Evolutionary conservation across 129 eudicot genomes (phyloP).

Genomic region (Escallonia herrerae): DNA sequence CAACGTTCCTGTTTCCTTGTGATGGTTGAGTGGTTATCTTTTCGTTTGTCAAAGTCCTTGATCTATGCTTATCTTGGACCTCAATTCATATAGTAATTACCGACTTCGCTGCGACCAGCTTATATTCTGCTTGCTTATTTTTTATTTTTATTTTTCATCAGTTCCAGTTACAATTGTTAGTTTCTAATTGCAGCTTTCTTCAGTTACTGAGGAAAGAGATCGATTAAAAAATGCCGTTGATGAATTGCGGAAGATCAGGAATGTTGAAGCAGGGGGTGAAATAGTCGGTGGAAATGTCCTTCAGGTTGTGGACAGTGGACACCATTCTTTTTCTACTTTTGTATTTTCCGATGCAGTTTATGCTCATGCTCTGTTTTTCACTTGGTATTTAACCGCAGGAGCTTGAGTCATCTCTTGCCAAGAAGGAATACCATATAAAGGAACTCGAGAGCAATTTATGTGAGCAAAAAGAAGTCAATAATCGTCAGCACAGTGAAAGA

Average conservation of each 20-base stretch:
- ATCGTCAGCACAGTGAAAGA: slow-evolving; percentile 63
- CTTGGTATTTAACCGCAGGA: slow-evolving; percentile 40
- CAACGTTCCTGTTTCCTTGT: too few species aligned
- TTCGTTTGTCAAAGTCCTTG: neutral
- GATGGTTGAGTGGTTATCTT: too few species aligned
- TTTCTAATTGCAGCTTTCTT: slow-evolving; percentile 50
- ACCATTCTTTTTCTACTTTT: neutral
- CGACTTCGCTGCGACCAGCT: neutral
- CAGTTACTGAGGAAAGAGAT: slow-evolving; percentile 72
- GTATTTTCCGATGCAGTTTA: neutral
- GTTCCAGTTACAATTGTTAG: neutral
- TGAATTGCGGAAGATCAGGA: slow-evolving; percentile 45
- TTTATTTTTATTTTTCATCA: neutral
- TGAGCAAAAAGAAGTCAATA: slow-evolving; percentile 49
- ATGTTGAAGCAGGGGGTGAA: slow-evolving; percentile 42
- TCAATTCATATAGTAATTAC: neutral
- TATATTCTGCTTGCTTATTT: neutral
- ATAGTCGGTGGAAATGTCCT: slow-evolving; percentile 25
- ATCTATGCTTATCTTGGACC: neutral
- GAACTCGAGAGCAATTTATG: slow-evolving; percentile 54
- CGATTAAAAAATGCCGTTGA: slow-evolving; percentile 36
- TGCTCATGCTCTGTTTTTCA: slow-evolving; percentile 15
- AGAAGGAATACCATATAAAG: slow-evolving; percentile 59
- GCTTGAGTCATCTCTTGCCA: slow-evolving; percentile 65
- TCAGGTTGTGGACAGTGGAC: slow-evolving; percentile 36